These are phyloP conservation scores for Phlebiopsis gigantea DNA, from an alignment of 768 basidiomycete species.

Conservation along the genomic window DNA sequence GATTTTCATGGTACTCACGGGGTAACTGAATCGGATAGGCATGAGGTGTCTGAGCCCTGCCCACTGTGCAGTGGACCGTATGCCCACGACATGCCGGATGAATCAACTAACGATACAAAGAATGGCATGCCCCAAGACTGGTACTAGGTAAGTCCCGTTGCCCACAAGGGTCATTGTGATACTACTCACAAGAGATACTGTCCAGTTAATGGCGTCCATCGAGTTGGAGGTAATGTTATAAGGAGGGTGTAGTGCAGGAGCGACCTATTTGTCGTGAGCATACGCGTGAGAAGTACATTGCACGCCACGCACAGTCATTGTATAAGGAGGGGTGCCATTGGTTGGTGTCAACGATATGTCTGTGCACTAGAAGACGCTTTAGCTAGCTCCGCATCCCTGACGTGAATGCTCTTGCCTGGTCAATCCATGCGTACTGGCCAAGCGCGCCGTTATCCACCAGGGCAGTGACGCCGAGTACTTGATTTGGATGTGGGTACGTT, in stretches of 20 bases:
- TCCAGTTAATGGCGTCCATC: slow-evolving; percentile 50
- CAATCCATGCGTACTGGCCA: slow-evolving; percentile 56
- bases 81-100: slow-evolving; percentile 46
- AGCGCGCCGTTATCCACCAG: slow-evolving; percentile 42
- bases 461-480: slow-evolving; percentile 40
- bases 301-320: slow-evolving; percentile 39
- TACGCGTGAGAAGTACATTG: neutral
- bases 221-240: slow-evolving; percentile 45
- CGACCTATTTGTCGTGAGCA: slow-evolving; percentile 34
- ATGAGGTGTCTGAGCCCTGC: slow-evolving; percentile 33
- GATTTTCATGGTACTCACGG: neutral
- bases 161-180: too few species aligned
- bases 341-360: slow-evolving; percentile 48
- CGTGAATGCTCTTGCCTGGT: slow-evolving; percentile 36
- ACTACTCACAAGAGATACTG: slow-evolving; percentile 34
- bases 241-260: slow-evolving; percentile 57
- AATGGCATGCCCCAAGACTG: slow-evolving; percentile 51
- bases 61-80: slow-evolving; percentile 57
- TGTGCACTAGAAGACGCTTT: slow-evolving; percentile 42
- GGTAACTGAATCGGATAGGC: slow-evolving; percentile 27
- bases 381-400: neutral
- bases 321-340: slow-evolving; percentile 58
- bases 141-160: slow-evolving; percentile 14
- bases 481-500: slow-evolving; percentile 31
- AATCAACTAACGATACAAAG: slow-evolving; percentile 50